Evolutionary conservation across 148 eudicot species (phyloP).

Genomic region (Oxyria digyna): DNA sequence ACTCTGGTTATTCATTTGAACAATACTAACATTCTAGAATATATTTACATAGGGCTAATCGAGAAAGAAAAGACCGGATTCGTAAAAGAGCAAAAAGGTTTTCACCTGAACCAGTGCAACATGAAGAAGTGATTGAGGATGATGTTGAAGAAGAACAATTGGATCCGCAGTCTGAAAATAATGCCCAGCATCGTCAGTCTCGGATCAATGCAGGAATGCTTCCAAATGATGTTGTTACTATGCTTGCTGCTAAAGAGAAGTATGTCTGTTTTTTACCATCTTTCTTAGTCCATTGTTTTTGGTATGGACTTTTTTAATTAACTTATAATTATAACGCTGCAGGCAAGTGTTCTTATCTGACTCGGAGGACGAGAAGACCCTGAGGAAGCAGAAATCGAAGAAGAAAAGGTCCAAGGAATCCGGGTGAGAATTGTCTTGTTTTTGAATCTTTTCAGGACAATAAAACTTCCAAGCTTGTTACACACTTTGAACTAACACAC

Average conservation of each 20-base stretch:
- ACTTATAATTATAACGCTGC: conserved; percentile 11
- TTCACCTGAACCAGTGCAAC: conserved; percentile 32
- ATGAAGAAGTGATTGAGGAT: conserved; percentile 29
- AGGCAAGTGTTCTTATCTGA: conserved; percentile 86
- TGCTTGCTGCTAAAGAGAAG: conserved; percentile 79
- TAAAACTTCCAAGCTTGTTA: background rate
- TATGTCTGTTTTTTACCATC: conserved; percentile 15
- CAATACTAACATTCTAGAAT: background rate
- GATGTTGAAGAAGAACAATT: conserved; percentile 25
- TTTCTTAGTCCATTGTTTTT: background rate
- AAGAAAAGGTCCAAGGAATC: conserved; percentile 46
- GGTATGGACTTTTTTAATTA: background rate
- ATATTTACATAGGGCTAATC: conserved; percentile 36
- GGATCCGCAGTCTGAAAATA: background rate
- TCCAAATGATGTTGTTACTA: conserved; percentile 60
- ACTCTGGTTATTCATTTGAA: background rate
- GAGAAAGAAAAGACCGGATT: conserved; percentile 67
- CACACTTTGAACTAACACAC: background rate
- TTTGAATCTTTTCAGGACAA: background rate
- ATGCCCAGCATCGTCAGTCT: conserved; percentile 18
- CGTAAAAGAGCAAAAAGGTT: conserved; percentile 57
- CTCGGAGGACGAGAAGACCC: conserved; percentile 61
- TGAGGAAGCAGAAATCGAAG: conserved; percentile 30
- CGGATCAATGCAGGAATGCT: conserved; percentile 51
- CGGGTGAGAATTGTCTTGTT: conserved; percentile 30